These are phyloP conservation scores for Martiniozyma asiatica DNA, from an alignment of 1,139 yeast species.

Conservation along the genomic window DNA sequence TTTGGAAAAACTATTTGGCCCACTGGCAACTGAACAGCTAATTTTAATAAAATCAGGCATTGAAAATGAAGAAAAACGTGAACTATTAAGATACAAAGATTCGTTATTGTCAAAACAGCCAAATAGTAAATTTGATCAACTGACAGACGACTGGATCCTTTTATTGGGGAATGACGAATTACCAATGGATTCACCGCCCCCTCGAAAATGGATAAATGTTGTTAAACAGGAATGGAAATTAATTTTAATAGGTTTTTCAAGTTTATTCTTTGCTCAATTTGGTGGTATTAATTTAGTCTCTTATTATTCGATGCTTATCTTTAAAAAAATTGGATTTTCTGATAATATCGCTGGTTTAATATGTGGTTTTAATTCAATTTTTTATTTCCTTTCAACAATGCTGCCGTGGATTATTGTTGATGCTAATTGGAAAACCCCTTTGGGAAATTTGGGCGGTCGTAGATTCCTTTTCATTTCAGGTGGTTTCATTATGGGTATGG, in stretches of 20 bases:
- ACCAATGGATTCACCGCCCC: too few species aligned
- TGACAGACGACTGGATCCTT: too few species aligned
- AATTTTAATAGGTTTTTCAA: slow-evolving; percentile 37
- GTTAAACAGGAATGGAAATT: slow-evolving; percentile 9
- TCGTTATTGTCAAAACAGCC: too few species aligned
- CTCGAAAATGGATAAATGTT: slow-evolving; percentile 16
- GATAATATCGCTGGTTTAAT: slow-evolving; percentile 37
- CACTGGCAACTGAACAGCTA: slow-evolving; percentile 33
- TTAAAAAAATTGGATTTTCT: slow-evolving; percentile 40
- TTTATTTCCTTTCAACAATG: slow-evolving; percentile 35
- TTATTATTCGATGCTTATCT: slow-evolving; percentile 45
- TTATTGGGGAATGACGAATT: too few species aligned
- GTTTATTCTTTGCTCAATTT: slow-evolving; percentile 42
- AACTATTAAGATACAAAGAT: too few species aligned
- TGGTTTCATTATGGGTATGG: slow-evolving; percentile 34
- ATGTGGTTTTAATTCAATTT: slow-evolving; percentile 41
- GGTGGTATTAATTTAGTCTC: slow-evolving; percentile 45
- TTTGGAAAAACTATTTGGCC: slow-evolving; percentile 19
- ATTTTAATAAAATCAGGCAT: slow-evolving; percentile 34
- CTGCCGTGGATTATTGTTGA: slow-evolving; percentile 48
- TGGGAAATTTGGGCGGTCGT: slow-evolving; percentile 28
- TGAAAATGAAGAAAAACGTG: slow-evolving; percentile 31
- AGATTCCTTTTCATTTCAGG: slow-evolving; percentile 40
- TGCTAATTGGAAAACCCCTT: not conserved
- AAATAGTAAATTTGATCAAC: too few species aligned